Evolutionary conservation across 345 rosid genomes (phyloP), one percentile per base, ranked within the genome.

Genomic region (Moringa oleifera): DNA sequence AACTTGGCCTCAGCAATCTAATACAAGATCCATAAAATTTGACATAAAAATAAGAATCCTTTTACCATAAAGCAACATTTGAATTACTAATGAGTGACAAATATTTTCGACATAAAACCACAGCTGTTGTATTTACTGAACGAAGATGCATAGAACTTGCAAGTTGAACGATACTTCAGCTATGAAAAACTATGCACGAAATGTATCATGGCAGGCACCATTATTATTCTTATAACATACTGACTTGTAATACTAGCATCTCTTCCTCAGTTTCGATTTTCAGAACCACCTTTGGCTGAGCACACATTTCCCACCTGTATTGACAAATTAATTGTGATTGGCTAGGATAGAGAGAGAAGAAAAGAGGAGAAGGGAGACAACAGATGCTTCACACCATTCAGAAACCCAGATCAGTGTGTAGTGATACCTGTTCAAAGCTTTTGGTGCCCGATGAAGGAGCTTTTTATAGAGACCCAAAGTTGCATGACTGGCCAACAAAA

Each of bases 201-300:
- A 56, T 11, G n/a, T 57, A 57, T 22, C 18, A 63, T 12, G 11
- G 25, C 13, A 52, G 37, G 59, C 28, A 20, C 58, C 47, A 61
- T 7, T 41, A 55, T 33, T 55, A 23, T 16, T 55, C 65, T 37
- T 52, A 62, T 61, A 41, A 18, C 31, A 67, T 36, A 80, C 96
- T 88, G 63, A 88, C 99, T 67, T 94, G 95, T 81, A 94, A 75
- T 71, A 77, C 73, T 67, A 94, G 83, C 95, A 94, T 91, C 66
- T 88, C 96, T 36, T 87, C 93, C 83, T 94, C 91, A 23, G 74
- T 80, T 66, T 94, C 97, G 11, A 88, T 88, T 84, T 94, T 94
- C 73, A 94, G 77, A 41, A 94, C 99, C 69, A 94, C 97, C 77
- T 94, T 94, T 61, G 99, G 97, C 74, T 94, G 97, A 20, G 91